These are phyloP conservation scores for Leptomonas pyrrhocoris DNA, from an alignment of 208 protist genomes.

Conservation along the genomic window DNA sequence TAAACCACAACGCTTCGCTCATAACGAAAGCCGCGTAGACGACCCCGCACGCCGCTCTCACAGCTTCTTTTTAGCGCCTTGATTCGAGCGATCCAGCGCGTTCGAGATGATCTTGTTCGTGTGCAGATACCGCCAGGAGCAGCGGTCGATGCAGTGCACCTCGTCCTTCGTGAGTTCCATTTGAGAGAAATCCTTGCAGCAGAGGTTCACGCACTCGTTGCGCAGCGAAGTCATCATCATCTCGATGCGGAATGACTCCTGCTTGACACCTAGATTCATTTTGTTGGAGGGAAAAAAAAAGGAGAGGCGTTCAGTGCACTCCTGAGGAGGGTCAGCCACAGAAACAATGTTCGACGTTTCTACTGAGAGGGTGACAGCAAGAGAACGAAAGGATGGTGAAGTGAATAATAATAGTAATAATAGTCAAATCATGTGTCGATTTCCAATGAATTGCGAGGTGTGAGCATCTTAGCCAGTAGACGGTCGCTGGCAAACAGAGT, in stretches of 20 bases:
- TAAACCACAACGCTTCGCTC: too few species aligned
- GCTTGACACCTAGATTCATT: conserved; percentile 85
- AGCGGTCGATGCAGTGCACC: conserved; percentile 86
- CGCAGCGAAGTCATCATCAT: conserved; percentile 79
- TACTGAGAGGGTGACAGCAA: too few species aligned
- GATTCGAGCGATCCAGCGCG: conserved; percentile 47
- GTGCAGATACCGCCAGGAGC: conserved; percentile 77
- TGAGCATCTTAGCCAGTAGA: too few species aligned
- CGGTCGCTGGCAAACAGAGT: too few species aligned
- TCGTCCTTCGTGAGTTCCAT: conserved; percentile 76
- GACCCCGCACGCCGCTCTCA: background rate
- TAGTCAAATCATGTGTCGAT: too few species aligned
- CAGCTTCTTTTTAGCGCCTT: conserved; percentile 31
- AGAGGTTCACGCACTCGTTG: conserved; percentile 84
- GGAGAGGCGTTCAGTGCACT: too few species aligned
- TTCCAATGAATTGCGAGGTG: too few species aligned
- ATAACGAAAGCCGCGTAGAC: too few species aligned
- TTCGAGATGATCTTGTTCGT: conserved; percentile 73
- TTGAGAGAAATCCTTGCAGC: conserved; percentile 66
- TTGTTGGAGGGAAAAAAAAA: background rate
- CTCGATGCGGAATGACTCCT: conserved; percentile 89
- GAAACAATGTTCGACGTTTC: too few species aligned
- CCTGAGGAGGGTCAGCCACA: too few species aligned
- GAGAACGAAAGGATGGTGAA: too few species aligned
- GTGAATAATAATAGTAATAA: too few species aligned